Evolutionary conservation across 345 rosid genomes (phyloP), one percentile per base, ranked within the genome.

Genomic region (Murraya paniculata): DNA sequence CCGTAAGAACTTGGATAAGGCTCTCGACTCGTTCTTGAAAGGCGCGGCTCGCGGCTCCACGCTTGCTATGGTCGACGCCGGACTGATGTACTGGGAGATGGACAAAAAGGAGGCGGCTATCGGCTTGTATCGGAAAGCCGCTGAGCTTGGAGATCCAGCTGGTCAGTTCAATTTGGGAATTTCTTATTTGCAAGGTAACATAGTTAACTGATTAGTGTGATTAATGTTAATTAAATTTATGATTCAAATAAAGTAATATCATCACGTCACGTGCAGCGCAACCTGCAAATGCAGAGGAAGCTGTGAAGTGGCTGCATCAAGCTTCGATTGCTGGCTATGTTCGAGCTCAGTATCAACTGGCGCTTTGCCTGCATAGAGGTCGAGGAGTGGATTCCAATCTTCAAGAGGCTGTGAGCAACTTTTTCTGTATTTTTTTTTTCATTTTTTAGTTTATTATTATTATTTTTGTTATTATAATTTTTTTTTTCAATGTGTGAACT

Each of bases 11-110:
- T 66, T 86, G 76, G 90, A 89, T 4, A 94, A 92, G 84, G 99
- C 99, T 67, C 86, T 96, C 6, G 94, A 86, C 38, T 90, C 93
- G 19, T 96, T 92, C 80, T 77, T 94, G 68, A 91, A 91, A 84
- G 97, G 94, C 3, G 97, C 91, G 10, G 93, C 87, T 45, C 94
- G 87, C 60, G 99, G 99, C 53, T 94, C 93, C 45, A 86, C 95
- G n/a, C 90, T 90, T 13, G 97, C 99, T n/a, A 94, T 96, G 99
- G 98, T 96, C 30, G 99, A 96, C 38, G 99, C 98, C 0, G 98
- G 97, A 14, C 91, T 96, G 30, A 71, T 96, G 55, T 92, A 88
- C 61, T 96, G 99, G 98, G 98, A 92, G 79, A 77, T 74, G 24
- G 99, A 94, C 31, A 70, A 78, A 57, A 89, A 81, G 56, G 90